A percentile compares a stretch with the other conserved stretches of the same genome.
These are phyloP conservation scores for Raddia distichophylla DNA, from an alignment of 176 grass and related monocot genomes.

Conservation along the genomic window DNA sequence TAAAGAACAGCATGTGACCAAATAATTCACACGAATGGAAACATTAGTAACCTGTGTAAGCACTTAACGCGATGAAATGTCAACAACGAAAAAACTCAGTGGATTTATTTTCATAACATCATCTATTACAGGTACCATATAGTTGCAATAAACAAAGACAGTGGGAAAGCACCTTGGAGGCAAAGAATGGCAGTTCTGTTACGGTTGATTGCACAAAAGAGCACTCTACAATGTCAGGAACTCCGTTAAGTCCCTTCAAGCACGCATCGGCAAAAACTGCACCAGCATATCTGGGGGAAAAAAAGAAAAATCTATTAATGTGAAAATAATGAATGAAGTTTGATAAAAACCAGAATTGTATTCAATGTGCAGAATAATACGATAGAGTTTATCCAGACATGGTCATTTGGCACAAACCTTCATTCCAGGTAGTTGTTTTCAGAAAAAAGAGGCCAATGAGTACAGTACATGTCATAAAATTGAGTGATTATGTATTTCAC, in stretches of 20 bases:
- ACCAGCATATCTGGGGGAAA: constrained; percentile 74
- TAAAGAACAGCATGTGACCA: background rate
- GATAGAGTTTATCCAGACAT: background rate
- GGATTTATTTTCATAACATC: constrained; percentile 4
- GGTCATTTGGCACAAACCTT: background rate
- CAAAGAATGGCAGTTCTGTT: constrained; percentile 92
- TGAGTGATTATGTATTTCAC: constrained; percentile 1
- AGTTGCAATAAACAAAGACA: background rate
- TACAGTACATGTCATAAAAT: background rate
- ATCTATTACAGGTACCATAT: background rate
- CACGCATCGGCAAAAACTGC: constrained; percentile 98
- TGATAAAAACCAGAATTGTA: background rate
- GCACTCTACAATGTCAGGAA: constrained; percentile 82
- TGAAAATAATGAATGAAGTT: background rate
- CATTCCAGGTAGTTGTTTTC: background rate
- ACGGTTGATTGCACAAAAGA: constrained; percentile 94
- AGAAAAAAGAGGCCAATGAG: background rate
- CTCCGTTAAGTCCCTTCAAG: constrained; percentile 95
- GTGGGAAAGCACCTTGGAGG: constrained; percentile 72
- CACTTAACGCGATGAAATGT: background rate
- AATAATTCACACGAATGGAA: background rate
- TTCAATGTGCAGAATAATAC: background rate
- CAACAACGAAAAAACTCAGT: background rate
- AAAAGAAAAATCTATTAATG: background rate
- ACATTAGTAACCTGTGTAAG: background rate